Percentiles rank a stretch among this genome's conserved stretches.
These are phyloP conservation scores for Parsonsia alboflavescens DNA, from an alignment of 257 asterid species.

Conservation along the genomic window DNA sequence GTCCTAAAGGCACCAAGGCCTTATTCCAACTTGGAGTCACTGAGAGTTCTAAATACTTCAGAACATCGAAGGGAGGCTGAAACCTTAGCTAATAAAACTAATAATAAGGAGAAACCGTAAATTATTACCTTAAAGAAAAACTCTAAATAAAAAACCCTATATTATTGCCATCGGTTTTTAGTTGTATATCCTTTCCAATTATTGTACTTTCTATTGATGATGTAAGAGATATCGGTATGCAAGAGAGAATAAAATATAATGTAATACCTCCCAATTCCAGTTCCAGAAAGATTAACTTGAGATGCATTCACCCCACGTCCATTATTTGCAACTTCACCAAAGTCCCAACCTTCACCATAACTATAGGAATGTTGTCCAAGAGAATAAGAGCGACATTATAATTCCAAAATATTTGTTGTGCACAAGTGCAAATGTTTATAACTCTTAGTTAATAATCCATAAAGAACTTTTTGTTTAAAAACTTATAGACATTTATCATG, in stretches of 20 bases:
- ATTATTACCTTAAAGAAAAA: no score
- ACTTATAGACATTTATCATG: neutral
- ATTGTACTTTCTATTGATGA: no score
- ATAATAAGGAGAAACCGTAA: no score
- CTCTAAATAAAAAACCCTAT: no score
- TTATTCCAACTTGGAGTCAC: no score
- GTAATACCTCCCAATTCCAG: constrained; percentile 88
- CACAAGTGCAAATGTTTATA: neutral
- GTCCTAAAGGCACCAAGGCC: no score
- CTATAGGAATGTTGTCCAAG: constrained; percentile 25
- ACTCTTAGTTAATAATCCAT: constrained; percentile 2
- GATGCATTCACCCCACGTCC: constrained; percentile 92
- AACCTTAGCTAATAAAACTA: no score
- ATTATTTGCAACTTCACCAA: constrained; percentile 88
- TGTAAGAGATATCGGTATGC: no score
- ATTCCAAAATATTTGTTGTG: neutral
- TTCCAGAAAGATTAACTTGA: constrained; percentile 70
- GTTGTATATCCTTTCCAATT: no score
- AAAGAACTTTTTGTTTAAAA: neutral
- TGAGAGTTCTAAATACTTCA: no score
- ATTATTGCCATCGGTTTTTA: no score
- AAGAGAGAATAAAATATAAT: constrained; percentile 11
- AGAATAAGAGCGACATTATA: neutral
- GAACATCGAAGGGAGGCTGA: no score
- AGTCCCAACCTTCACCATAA: constrained; percentile 99